A percentile compares a stretch with the other conserved stretches of the same genome.
Conservation (phyloP, 305 asterid genomes). For the Petunia hybrid region DNA sequence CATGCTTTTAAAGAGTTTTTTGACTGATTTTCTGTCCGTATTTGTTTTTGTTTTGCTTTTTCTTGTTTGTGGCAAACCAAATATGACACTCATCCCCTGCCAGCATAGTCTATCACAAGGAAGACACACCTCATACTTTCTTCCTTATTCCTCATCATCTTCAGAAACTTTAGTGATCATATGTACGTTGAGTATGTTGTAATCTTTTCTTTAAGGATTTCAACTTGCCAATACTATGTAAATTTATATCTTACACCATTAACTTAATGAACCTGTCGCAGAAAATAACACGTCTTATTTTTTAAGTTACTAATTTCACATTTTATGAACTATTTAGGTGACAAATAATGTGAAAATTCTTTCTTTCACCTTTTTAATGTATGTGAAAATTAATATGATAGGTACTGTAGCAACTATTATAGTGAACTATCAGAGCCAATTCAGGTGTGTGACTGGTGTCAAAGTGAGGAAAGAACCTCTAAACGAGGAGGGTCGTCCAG, state of each 20-base stretch:
- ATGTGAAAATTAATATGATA: conserved; percentile 23
- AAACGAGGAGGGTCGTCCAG: conserved; percentile 47
- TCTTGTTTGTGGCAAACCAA: conserved; percentile 26
- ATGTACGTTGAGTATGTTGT: background rate
- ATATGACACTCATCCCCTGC: conserved; percentile 28
- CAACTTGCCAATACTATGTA: no score
- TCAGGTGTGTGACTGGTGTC: conserved; percentile 87
- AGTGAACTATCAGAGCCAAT: conserved; percentile 62
- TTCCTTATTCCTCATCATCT: background rate
- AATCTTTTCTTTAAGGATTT: background rate
- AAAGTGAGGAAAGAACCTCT: conserved; percentile 58
- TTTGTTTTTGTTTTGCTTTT: background rate
- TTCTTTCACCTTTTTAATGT: no score
- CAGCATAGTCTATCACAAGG: conserved; percentile 15
- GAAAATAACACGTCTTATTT: no score
- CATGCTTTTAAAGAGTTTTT: conserved; percentile 14
- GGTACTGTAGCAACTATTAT: conserved; percentile 90
- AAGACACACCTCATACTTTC: background rate
- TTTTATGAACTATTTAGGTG: no score
- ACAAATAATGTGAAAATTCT: no score
- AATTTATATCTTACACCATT: no score
- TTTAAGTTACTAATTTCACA: no score
- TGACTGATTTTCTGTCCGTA: conserved; percentile 28
- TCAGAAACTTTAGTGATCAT: background rate
- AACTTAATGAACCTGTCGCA: no score